A percentile compares a stretch with the other conserved stretches of the same genome.
These are phyloP conservation scores for Diutina neorugosa DNA, from an alignment of 1,139 yeast genomes.

Conservation along the genomic window DNA sequence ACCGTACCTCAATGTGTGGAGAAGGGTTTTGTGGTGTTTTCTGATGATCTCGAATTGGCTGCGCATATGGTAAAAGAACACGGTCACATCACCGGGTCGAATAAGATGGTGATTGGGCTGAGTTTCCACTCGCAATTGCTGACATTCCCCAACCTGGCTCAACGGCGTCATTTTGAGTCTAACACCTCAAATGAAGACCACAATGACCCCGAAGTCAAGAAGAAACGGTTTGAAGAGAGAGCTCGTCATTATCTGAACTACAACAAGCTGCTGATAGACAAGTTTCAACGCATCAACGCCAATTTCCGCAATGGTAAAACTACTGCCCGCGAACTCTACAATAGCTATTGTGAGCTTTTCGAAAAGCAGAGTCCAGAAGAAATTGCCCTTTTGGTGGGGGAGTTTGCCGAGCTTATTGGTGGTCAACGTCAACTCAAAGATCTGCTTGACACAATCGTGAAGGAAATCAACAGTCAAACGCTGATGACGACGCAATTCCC, in stretches of 20 bases:
- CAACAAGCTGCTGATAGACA: constrained; percentile 30
- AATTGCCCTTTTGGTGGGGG: constrained; percentile 39
- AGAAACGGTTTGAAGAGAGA: constrained; percentile 65
- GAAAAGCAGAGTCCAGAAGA: constrained; percentile 29
- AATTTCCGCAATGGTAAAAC: constrained; percentile 35
- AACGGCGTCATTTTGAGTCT: constrained; percentile 7
- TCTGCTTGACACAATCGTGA: constrained; percentile 4
- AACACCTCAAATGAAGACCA: constrained; percentile 13
- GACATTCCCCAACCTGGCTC: constrained; percentile 22
- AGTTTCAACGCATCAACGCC: constrained; percentile 39
- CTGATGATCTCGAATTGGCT: constrained; percentile 73
- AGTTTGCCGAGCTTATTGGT: constrained; percentile 44
- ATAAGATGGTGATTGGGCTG: constrained; percentile 31
- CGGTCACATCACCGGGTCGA: constrained; percentile 42
- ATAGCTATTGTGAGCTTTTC: constrained; percentile 44
- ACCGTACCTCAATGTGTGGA: constrained; percentile 76
- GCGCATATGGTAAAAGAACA: constrained; percentile 86
- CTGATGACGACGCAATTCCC: constrained; percentile 15
- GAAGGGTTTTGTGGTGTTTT: constrained; percentile 81
- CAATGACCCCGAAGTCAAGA: constrained; percentile 40
- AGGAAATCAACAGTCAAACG: constrained; percentile 14
- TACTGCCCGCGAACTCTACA: constrained; percentile 35
- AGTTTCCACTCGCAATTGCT: constrained; percentile 59
- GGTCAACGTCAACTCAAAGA: not conserved
- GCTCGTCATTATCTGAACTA: constrained; percentile 68